Percentiles rank a stretch among this genome's conserved stretches.
Evolutionary conservation across 2,329 filamentous ascomycete species (phyloP).

Genomic region (Fusarium sp.): DNA sequence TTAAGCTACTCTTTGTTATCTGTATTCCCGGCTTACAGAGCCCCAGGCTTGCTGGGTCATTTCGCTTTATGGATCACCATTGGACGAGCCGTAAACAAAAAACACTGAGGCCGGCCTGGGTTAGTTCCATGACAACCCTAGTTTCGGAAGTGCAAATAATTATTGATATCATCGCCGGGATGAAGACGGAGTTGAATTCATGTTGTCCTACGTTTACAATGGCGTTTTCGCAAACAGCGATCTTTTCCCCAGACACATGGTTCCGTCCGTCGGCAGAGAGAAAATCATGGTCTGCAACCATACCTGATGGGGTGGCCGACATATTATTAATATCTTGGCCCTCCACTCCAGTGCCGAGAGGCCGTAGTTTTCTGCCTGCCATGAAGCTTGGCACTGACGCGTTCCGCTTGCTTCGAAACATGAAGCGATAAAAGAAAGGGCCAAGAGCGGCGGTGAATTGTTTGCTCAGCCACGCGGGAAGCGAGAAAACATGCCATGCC

Average conservation of each 20-base stretch:
- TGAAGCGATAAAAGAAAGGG: constrained; percentile 11
- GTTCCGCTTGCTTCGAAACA: constrained; percentile 24
- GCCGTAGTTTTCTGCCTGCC: constrained; percentile 23
- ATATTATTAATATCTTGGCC: constrained; percentile 31
- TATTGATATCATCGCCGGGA: constrained; percentile 35
- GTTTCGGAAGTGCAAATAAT: neutral
- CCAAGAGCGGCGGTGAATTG: neutral
- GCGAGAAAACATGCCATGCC: neutral
- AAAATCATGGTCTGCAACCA: neutral
- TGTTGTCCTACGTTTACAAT: neutral
- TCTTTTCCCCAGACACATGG: neutral
- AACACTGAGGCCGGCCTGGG: neutral
- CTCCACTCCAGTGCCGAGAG: constrained; percentile 37
- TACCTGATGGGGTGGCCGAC: constrained; percentile 16
- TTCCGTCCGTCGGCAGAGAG: neutral
- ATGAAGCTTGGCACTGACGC: constrained; percentile 44
- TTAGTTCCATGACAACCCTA: neutral
- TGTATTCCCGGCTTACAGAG: neutral
- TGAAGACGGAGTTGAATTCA: neutral
- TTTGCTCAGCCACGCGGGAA: constrained; percentile 5
- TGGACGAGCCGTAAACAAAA: constrained; percentile 18
- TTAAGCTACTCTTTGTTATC: neutral
- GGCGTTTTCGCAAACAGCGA: neutral
- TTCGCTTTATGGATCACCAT: constrained; percentile 6
- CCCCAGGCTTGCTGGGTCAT: neutral